phyloP scores from a whole-genome alignment of 768 basidiomycete species.

The Pleurotus sapidus region DNA sequence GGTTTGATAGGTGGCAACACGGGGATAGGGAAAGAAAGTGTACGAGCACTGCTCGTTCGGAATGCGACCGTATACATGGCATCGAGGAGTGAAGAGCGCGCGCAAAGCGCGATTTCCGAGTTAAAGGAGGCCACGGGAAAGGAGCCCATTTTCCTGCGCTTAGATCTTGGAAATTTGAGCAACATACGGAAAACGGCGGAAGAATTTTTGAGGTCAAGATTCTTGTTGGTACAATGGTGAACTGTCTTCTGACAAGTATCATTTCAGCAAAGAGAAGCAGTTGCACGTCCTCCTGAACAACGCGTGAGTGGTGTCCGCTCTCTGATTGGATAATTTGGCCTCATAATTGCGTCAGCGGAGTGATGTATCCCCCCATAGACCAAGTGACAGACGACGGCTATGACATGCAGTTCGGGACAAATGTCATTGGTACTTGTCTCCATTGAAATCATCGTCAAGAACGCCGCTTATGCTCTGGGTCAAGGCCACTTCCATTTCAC shows the following conservation, averaged over 20 bases:
- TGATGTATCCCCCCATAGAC: conserved; percentile 24
- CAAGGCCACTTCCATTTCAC: conserved; percentile 63
- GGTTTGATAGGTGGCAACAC: conserved; percentile 27
- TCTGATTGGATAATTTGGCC: no score
- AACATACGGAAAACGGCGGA: conserved; percentile 30
- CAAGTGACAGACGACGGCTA: conserved; percentile 24
- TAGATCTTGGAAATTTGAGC: conserved; percentile 34
- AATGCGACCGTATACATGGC: conserved; percentile 41
- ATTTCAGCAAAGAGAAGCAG: conserved; percentile 32
- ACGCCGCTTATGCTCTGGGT: no score
- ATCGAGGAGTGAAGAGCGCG: conserved; percentile 26
- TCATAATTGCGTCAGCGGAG: conserved; percentile 13
- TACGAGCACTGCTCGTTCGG: conserved; percentile 25
- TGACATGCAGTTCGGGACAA: conserved; percentile 22
- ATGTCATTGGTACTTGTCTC: conserved; percentile 18
- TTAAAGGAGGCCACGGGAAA: conserved; percentile 35
- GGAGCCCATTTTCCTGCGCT: conserved; percentile 29
- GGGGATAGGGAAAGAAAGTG: conserved; percentile 36
- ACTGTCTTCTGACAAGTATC: not conserved
- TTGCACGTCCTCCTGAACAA: conserved; percentile 48
- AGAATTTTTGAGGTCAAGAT: conserved; percentile 25
- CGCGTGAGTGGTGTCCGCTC: conserved; percentile 26
- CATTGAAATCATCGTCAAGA: no score
- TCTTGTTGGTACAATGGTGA: not conserved
- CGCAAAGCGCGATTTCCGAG: conserved; percentile 28